Percentiles rank a stretch among this genome's conserved stretches.
Conservation (phyloP, 306 rosid genomes). For the Castanea mollissima region DNA sequence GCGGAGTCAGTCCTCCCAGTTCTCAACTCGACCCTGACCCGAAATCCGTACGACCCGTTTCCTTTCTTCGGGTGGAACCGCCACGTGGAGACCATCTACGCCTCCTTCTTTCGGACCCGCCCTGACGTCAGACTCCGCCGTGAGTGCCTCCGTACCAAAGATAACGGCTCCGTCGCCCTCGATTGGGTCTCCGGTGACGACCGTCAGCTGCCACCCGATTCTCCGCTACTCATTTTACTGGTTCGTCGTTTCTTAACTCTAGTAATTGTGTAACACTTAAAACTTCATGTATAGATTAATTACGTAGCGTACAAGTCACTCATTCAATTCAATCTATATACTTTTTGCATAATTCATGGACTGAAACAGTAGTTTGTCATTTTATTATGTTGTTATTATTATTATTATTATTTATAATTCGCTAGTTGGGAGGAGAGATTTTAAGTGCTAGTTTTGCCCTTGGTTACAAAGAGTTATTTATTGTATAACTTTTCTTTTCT, state of each 20-base stretch:
- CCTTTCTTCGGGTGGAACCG: constrained; percentile 56
- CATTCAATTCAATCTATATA: too few relatives aligned
- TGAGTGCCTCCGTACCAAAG: constrained; percentile 60
- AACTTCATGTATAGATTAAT: too few relatives aligned
- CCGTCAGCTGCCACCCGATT: constrained; percentile 36
- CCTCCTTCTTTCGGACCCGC: constrained; percentile 61
- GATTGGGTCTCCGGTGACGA: constrained; percentile 86
- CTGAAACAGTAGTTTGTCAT: neutral
- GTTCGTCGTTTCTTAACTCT: constrained; percentile 30
- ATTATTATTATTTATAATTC: neutral
- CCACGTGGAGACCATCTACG: constrained; percentile 85
- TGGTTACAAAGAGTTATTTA: too few relatives aligned
- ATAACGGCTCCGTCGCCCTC: constrained; percentile 70
- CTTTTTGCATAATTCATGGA: too few relatives aligned
- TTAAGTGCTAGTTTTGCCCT: too few relatives aligned
- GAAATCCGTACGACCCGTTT: constrained; percentile 48
- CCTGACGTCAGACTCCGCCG: constrained; percentile 69
- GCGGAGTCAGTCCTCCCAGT: constrained; percentile 48
- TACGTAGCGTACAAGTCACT: too few relatives aligned
- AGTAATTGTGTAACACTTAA: neutral
- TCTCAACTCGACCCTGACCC: constrained; percentile 29
- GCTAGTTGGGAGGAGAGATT: too few relatives aligned
- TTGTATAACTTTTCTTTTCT: too few relatives aligned
- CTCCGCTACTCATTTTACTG: constrained; percentile 81
- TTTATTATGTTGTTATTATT: neutral